phyloP scores from a whole-genome alignment of 257 asterid species.

The Solanum virginianum region DNA sequence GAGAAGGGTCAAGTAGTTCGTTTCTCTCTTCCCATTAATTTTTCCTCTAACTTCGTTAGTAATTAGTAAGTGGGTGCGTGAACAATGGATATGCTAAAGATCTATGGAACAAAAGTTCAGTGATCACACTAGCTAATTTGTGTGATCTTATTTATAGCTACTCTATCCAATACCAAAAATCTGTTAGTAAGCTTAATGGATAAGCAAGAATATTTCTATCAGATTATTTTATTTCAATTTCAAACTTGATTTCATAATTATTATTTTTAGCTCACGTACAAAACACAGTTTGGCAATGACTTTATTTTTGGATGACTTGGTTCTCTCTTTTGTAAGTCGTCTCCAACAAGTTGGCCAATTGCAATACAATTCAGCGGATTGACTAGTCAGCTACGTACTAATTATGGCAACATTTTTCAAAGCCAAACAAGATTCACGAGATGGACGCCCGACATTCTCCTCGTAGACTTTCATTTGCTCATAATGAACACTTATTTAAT shows the following conservation, averaged over 20 bases:
- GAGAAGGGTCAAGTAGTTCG: constrained; percentile 15
- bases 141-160: neutral
- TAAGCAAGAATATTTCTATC: too few species aligned
- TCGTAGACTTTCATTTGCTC: neutral
- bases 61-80: neutral
- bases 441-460: neutral
- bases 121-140: neutral
- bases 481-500: too few species aligned
- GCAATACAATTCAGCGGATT: neutral
- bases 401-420: neutral
- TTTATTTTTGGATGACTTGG: neutral
- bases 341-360: neutral
- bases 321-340: neutral
- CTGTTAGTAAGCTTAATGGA: neutral
- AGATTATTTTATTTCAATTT: too few species aligned
- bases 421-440: neutral
- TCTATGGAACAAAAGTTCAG: neutral
- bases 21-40: neutral
- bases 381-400: neutral
- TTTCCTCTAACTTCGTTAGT: neutral
- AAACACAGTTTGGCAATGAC: neutral
- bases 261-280: too few species aligned
- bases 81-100: neutral
- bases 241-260: too few species aligned
- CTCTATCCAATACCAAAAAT: neutral